Percentiles rank a stretch among this genome's conserved stretches.
Evolutionary conservation across 2,329 filamentous ascomycete species (phyloP).

Genomic region (Cladorrhinum sp.): DNA sequence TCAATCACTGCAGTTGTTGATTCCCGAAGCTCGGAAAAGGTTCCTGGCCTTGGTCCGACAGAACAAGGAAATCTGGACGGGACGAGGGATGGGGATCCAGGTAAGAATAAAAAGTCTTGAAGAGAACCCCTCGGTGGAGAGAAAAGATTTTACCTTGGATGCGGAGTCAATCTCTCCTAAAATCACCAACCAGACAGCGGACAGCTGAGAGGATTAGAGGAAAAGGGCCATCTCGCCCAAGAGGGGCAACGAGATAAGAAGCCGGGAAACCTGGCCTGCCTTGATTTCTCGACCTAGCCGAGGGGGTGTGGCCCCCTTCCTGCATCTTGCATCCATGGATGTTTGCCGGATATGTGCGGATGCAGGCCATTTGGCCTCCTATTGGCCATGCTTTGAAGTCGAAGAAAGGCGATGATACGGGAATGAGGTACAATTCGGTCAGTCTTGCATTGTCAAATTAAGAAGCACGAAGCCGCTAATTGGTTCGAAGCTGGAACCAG

Average conservation of each 20-base stretch:
- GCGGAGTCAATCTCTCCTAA: background rate
- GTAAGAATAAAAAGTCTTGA: background rate
- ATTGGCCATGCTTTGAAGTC: background rate
- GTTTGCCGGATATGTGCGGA: background rate
- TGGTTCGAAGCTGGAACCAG: background rate
- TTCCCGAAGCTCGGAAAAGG: background rate
- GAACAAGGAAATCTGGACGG: background rate
- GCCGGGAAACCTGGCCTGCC: background rate
- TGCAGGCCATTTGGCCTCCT: background rate
- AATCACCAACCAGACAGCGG: background rate
- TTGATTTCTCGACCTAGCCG: background rate
- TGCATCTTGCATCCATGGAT: background rate
- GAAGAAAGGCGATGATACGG: background rate
- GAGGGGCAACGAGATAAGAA: background rate
- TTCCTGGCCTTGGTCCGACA: background rate
- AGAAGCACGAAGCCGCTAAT: background rate
- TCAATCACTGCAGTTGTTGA: background rate
- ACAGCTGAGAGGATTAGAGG: background rate
- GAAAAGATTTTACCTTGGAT: background rate
- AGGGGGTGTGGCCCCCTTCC: background rate
- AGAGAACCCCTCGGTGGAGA: background rate
- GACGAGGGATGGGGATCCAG: background rate
- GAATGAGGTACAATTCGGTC: conserved; percentile 3
- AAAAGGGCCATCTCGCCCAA: background rate
- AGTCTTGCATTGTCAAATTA: background rate